Evolutionary conservation across 2,329 filamentous ascomycete species (phyloP), one percentile per base, ranked within the genome.

Genomic region (Penicillium sp.): DNA sequence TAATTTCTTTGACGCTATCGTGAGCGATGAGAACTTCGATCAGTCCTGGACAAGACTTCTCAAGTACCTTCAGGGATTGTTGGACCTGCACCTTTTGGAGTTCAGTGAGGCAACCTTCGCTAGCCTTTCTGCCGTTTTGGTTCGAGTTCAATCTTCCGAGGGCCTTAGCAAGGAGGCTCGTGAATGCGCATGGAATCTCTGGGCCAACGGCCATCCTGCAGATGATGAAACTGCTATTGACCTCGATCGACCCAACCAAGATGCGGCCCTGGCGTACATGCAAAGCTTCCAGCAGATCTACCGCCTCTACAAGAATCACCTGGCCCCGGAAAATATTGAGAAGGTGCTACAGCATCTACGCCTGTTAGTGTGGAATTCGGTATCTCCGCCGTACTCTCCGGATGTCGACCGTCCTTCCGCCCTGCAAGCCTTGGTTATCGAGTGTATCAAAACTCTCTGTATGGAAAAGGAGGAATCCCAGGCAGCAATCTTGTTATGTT

Each of bases 231-330:
- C 76, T 13, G 72, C 77, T 19, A 71, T 79, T 15, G 79, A 84
- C 42, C 72, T 80, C 54, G 76, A 81, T 0, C 79, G 79, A 2
- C 85, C 91, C 64, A 96, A 95, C 67, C 92, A 97, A 73, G 89
- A 89, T 60, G 93, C 91, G 12, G 85, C 94, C n/a, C 80, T 91
- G 33, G 91, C 93, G n/a, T 97, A 97, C 78, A 86, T 95, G 1
- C 85, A 88, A 24, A 85, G 90, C 1, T 85, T 95, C 44, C 83
- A 88, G 59, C 89, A 95, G 68, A 84, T 98, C 1, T 96, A 97
- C 72, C 85, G 87, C 0, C 84, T 97, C 5, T 86, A 92, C 53
- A 84, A 89, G 61, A 78, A 82, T 8, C 84, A 87, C 17, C 80
- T 97, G 22, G 84, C 85, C 10, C 80, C 86, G 0, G 82, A 87